Evolutionary conservation across 2,329 filamentous ascomycete genomes (phyloP).

Genomic region (Penicillium sp.): DNA sequence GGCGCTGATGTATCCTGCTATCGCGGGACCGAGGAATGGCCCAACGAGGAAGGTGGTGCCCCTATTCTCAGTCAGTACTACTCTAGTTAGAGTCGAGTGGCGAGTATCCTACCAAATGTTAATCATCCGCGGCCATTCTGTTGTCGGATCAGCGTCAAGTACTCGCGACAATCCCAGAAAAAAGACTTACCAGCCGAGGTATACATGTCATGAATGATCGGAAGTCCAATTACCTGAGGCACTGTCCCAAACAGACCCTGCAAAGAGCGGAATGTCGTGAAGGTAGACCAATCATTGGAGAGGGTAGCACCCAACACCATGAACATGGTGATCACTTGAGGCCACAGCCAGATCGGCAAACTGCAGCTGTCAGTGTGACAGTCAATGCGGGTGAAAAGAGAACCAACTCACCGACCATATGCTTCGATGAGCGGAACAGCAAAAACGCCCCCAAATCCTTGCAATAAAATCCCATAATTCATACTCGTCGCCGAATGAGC

Average conservation of each 20-base stretch:
- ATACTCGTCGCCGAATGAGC: slow-evolving; percentile 39
- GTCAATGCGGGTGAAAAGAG: background rate
- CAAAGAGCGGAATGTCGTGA: slow-evolving; percentile 41
- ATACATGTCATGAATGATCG: slow-evolving; percentile 45
- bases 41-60: slow-evolving; percentile 41
- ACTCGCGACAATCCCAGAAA: background rate
- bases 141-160: background rate
- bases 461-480: slow-evolving; percentile 43
- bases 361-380: slow-evolving; percentile 20
- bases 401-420: slow-evolving; percentile 40
- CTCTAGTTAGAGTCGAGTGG: background rate
- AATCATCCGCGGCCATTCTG: slow-evolving; percentile 41
- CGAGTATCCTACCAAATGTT: slow-evolving; percentile 36
- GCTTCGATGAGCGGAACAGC: slow-evolving; percentile 42
- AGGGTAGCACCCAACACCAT: slow-evolving; percentile 44
- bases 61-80: slow-evolving; percentile 18
- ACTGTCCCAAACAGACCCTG: slow-evolving; percentile 42
- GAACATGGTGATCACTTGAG: slow-evolving; percentile 39
- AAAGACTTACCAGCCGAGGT: slow-evolving; percentile 22
- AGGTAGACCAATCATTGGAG: slow-evolving; percentile 41
- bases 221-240: slow-evolving; percentile 42
- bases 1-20: slow-evolving; percentile 40
- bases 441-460: slow-evolving; percentile 41
- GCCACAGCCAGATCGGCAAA: slow-evolving; percentile 46
- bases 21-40: slow-evolving; percentile 39